Conservation (phyloP, 257 asterid genomes). For the Cruciata laevipes region DNA sequence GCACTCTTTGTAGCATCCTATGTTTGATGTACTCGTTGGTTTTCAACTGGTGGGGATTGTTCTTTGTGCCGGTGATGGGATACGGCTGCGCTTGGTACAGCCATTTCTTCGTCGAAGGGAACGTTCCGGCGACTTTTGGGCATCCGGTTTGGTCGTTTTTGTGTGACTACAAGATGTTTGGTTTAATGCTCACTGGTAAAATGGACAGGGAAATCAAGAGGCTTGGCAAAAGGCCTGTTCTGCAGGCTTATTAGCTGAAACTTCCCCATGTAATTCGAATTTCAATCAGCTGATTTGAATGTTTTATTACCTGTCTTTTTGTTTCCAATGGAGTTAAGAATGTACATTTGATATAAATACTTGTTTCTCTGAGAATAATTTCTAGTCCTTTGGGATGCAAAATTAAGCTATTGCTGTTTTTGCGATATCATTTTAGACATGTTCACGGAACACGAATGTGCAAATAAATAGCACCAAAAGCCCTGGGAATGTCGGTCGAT, state of each 20-base stretch:
- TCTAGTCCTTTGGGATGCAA: not conserved
- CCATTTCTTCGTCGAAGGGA: slow-evolving; percentile 90
- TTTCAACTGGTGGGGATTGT: slow-evolving; percentile 62
- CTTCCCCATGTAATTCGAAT: not conserved
- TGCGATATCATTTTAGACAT: too few species aligned
- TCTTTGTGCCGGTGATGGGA: slow-evolving; percentile 70
- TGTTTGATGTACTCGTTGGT: slow-evolving; percentile 64
- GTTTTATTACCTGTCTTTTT: not conserved
- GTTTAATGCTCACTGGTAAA: slow-evolving; percentile 86
- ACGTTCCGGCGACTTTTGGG: slow-evolving; percentile 86
- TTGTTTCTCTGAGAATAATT: not conserved
- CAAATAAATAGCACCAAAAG: not conserved
- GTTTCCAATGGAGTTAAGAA: not conserved
- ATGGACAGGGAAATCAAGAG: slow-evolving; percentile 97
- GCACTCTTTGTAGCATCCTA: slow-evolving; percentile 67
- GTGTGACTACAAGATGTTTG: slow-evolving; percentile 97
- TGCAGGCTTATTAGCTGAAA: slow-evolving; percentile 61
- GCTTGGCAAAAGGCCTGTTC: slow-evolving; percentile 93
- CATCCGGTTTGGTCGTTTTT: slow-evolving; percentile 91
- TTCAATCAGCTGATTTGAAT: slow-evolving; percentile 4
- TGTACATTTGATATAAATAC: not conserved
- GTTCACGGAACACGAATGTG: too few species aligned
- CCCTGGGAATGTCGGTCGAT: not conserved
- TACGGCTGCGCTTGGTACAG: slow-evolving; percentile 94
- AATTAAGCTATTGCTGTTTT: too few species aligned